Base-by-base conservation (phyloP, 2,329 filamentous ascomycete species). In the Colletotrichum siamense region DNA sequence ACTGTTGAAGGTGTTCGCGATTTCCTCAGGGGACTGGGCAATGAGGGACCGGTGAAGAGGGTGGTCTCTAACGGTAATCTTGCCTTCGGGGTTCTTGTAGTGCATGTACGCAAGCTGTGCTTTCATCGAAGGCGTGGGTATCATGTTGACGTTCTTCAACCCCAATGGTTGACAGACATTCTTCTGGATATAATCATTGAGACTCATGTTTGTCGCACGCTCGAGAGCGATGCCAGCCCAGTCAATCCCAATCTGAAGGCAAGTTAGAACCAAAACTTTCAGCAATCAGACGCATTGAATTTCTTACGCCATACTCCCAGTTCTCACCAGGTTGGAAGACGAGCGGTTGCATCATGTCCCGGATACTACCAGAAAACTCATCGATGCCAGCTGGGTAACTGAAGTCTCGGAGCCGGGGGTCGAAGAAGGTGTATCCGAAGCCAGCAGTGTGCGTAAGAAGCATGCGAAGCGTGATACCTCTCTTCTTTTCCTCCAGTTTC, bases 261-360 rank as follows among this genome's bases (percentile, higher is more conserved):
- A 18, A 13, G 16, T 92, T 16, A 62, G 13, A 15, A 52, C 44
- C 34, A 26, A 18, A 18, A 44, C 13, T 59, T 15, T 3, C 3
- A 24, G 49, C 15, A 28, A 28, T 28, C 28, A 28, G 28, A 28
- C 28, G 26, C 26, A 28, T 8, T 28, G 24, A 4, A 6, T 5
- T 2, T 83, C 86, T 84, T 82, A 91, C 88, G 1, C 90, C 89
- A 26, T 94, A 94, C 73, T 91, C 87, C 90, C 91, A 94, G 5
- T 85, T 85, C 28, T 89, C 87, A 0, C 92, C 92, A 0, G 93
- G 93, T 78, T 94, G 91, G 78, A 92, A 91, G 2, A 94, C 81
- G 18, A 95, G 82, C 1, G 92, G 90, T 73, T 83, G 81, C 44
- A 88, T 79, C 59, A 93, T 84, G 28, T 91, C 91, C 36, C 86